Percentiles rank a stretch among this genome's conserved stretches.
Evolutionary conservation across 31 red algal species (phyloP).

Genomic region (Porphyra umbilicalis): DNA sequence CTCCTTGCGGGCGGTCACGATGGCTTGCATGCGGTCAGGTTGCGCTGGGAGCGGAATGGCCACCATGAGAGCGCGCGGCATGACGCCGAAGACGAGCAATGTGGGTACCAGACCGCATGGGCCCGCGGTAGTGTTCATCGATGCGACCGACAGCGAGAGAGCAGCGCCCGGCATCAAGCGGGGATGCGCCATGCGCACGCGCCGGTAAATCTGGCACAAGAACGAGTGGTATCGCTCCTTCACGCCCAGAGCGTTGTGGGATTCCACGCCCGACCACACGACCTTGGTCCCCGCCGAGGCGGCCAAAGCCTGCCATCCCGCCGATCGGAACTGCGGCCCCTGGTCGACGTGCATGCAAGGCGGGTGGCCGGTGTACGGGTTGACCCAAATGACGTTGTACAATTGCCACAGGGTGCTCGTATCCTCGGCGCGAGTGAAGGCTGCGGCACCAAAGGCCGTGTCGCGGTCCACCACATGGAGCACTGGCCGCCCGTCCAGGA

Average conservation of each 20-base stretch:
- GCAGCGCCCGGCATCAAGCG: not conserved
- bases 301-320: not conserved
- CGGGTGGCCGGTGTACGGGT: not conserved
- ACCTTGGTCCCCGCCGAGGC: not conserved
- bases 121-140: not conserved
- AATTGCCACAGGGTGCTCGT: not conserved
- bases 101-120: conserved; percentile 1
- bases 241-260: conserved; percentile 7
- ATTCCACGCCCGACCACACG: not conserved
- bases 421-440: not conserved
- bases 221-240: not conserved
- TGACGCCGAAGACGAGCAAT: conserved; percentile 4
- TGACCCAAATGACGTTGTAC: not conserved
- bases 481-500: not conserved
- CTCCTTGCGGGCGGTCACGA: not conserved
- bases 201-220: not conserved
- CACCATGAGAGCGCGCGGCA: not conserved
- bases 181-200: not conserved
- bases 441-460: conserved; percentile 3
- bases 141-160: not conserved
- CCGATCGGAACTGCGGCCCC: not conserved
- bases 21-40: not conserved
- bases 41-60: not conserved
- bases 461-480: conserved; percentile 6
- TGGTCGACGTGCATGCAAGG: not conserved